Base-by-base conservation (phyloP, 192 early-diverging fungal species). In the Chytriomyces sp. region DNA sequence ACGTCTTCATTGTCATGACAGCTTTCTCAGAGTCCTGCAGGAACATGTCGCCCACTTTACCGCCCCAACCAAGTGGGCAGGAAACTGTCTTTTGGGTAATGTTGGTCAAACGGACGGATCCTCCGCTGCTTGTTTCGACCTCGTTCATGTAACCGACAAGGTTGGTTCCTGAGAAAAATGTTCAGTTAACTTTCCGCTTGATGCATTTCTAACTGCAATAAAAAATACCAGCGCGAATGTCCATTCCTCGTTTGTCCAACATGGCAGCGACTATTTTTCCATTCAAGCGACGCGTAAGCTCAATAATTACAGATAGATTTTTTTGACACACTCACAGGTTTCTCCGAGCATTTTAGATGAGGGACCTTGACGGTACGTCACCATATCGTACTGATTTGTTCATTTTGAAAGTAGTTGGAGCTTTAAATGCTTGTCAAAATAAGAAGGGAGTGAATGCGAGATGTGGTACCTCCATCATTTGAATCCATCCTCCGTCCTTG, bases 401-500 rank as follows among this genome's bases (percentile, higher is more conserved):
- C 4, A 35, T 2, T n/a, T 23, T 23, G 13, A 6, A 64, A 3
- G 64, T 35, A 24, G 64, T 64, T 26, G 20, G 20, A 64, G 26
- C 16, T 16, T 18, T n/a, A n/a, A 16, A 24, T 16, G n/a, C n/a
- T 23, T 23, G 16, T 64, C 16, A 24, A n/a, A n/a, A n/a, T n/a
- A n/a, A 5, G 10, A 24, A 20, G 50, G 11, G 45, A 71, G 59
- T 43, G 59, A 53, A 23, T 50, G 28, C 7, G 4, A 53, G 63
- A 65, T 6, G 8, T n/a, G n/a, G n/a, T 66, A 57, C 53, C 59
- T 88, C 87, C 35, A 84, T 79, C 20, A 87, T 60, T 62, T 88
- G 86, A 23, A 87, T 70, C 46, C 69, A 85, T 18, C 86, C 87
- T 16, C 86, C 87, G 16, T 81, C 81, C 76, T 87, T 87, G 43